phyloP scores from a whole-genome alignment of 2,329 filamentous ascomycete genomes.

The Mycosphaerelloides madeirae region DNA sequence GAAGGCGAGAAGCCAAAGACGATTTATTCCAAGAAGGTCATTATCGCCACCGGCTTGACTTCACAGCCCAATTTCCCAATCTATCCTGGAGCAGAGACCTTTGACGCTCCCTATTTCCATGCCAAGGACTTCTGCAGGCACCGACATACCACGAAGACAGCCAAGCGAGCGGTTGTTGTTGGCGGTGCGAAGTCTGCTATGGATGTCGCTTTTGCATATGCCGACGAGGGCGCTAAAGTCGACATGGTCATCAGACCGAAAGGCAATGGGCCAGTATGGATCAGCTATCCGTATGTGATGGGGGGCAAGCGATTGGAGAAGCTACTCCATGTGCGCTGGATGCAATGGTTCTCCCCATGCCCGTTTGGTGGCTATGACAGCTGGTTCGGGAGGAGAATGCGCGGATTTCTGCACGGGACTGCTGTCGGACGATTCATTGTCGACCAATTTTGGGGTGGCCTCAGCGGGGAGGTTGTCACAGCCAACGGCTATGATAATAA shows the following conservation, averaged over 20 bases:
- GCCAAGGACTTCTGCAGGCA: constrained; percentile 48
- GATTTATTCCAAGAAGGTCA: constrained; percentile 48
- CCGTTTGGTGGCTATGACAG: constrained; percentile 64
- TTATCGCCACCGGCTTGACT: constrained; percentile 59
- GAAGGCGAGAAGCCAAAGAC: constrained; percentile 34
- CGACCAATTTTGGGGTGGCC: constrained; percentile 52
- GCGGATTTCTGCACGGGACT: constrained; percentile 55
- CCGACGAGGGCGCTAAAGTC: constrained; percentile 48
- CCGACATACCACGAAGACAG: constrained; percentile 34
- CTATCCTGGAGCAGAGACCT: constrained; percentile 48
- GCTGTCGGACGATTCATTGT: constrained; percentile 53
- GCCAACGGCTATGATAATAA: constrained; percentile 44
- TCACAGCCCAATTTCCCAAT: constrained; percentile 53
- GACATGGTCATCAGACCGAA: constrained; percentile 55
- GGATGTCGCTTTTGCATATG: constrained; percentile 58
- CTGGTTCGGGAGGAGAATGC: constrained; percentile 41
- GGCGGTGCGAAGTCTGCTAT: constrained; percentile 61
- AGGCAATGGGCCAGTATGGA: constrained; percentile 58
- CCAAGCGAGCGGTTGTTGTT: constrained; percentile 49
- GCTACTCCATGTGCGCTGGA: constrained; percentile 60
- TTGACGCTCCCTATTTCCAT: constrained; percentile 55
- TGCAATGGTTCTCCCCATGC: constrained; percentile 72
- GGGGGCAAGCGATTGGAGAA: constrained; percentile 64
- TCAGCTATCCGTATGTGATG: constrained; percentile 59
- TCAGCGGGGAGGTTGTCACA: constrained; percentile 51